Evolutionary conservation across 176 grass and related monocot species (phyloP).

Genomic region (Elymus sibiricus): DNA sequence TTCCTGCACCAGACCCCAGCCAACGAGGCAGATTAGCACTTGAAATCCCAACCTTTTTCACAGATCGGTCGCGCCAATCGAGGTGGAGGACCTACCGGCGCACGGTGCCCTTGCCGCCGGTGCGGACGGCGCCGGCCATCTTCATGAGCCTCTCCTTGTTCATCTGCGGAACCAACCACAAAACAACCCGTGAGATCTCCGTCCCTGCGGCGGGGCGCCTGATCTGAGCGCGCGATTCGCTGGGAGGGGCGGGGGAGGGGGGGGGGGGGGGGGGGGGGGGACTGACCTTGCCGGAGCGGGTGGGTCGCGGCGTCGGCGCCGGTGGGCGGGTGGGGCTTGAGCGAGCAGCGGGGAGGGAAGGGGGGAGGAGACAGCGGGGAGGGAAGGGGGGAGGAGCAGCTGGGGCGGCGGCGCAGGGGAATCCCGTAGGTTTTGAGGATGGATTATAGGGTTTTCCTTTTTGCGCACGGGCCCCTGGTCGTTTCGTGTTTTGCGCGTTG

Average conservation of each 20-base stretch:
- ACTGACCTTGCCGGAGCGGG: constrained; percentile 31
- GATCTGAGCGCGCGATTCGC: not conserved
- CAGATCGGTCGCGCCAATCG: not conserved
- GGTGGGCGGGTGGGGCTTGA: not conserved
- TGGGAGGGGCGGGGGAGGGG: not conserved
- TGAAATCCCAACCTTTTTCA: not conserved
- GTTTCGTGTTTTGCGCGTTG: not conserved
- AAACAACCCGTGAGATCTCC: not conserved
- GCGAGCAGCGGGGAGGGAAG: not conserved
- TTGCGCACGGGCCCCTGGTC: not conserved
- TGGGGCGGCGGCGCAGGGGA: constrained; percentile 29
- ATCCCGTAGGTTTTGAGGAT: not conserved
- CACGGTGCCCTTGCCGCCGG: constrained; percentile 79
- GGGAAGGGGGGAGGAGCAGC: not conserved
- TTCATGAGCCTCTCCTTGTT: constrained; percentile 91
- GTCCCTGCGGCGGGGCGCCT: not conserved
- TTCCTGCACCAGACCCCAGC: constrained; percentile 36
- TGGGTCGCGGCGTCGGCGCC: constrained; percentile 3
- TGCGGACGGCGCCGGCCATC: constrained; percentile 85
- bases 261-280: not conserved
- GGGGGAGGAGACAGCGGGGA: not conserved
- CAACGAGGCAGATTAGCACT: not conserved
- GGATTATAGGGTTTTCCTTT: constrained; percentile 43
- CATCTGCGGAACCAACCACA: constrained; percentile 38
- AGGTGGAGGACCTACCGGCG: constrained; percentile 44